These are phyloP conservation scores for Royoungia palumana DNA, from an alignment of 768 basidiomycete species.

Conservation along the genomic window DNA sequence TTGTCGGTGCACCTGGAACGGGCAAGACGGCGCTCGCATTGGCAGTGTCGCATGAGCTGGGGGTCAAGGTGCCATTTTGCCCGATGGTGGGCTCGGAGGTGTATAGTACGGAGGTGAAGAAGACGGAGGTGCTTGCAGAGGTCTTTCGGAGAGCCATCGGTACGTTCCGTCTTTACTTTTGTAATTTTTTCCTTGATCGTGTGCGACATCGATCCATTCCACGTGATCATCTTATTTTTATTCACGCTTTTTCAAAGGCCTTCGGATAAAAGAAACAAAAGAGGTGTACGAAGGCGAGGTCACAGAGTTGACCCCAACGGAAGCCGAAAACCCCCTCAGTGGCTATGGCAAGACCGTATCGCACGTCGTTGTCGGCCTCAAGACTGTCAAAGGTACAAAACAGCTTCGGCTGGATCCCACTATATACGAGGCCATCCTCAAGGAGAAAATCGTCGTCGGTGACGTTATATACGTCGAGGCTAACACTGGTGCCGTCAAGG, in stretches of 20 bases:
- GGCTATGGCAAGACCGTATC: conserved; percentile 99
- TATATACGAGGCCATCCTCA: conserved; percentile 95
- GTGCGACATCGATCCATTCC: too few relatives aligned
- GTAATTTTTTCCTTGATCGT: neutral
- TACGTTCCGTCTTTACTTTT: conserved; percentile 38
- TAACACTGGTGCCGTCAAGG: conserved; percentile 94
- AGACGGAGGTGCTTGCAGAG: conserved; percentile 96
- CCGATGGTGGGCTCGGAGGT: conserved; percentile 99
- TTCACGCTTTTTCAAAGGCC: conserved; percentile 39
- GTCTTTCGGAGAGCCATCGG: conserved; percentile 94
- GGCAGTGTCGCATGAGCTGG: conserved; percentile 94
- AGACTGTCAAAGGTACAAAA: conserved; percentile 91
- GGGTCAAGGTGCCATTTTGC: conserved; percentile 94
- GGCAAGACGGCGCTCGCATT: conserved; percentile 97
- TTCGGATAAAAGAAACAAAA: conserved; percentile 98
- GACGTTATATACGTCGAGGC: conserved; percentile 96
- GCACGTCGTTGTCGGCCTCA: conserved; percentile 95
- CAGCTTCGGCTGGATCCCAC: conserved; percentile 91
- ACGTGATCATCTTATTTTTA: neutral
- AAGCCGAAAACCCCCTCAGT: conserved; percentile 94
- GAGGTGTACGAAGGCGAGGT: conserved; percentile 99
- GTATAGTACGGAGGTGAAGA: conserved; percentile 96
- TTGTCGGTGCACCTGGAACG: conserved; percentile 95
- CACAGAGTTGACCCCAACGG: conserved; percentile 93
- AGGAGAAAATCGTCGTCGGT: conserved; percentile 94